Evolutionary conservation across 1,139 yeast species (phyloP), one percentile per base, ranked within the genome.

Genomic region (Protomyces inundatus): DNA sequence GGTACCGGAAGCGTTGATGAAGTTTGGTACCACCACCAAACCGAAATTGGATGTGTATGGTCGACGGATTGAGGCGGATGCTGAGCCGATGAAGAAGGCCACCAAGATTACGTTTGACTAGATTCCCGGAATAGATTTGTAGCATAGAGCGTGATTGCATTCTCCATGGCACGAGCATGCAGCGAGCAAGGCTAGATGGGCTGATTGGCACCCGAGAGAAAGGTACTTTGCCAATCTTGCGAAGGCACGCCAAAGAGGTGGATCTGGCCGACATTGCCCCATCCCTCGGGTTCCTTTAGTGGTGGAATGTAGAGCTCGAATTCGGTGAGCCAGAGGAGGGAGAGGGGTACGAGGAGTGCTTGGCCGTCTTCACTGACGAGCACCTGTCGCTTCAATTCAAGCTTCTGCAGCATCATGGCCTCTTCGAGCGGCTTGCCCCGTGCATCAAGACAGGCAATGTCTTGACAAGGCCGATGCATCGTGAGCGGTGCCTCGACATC

Each of bases 1-100:
- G 1, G 98, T 93, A 64, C 99, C 99, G n/a, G 97, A 90, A 64
- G 98, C 90, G 67, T 80, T 93, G 73, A 81, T 90, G 74, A 93
- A 91, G 76, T 93, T 91, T 71, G 99, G 99, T 56, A 90, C 97
- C 16, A 98, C 93, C 77, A 93, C 98, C 36, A 93, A 93, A 46
- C 66, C 66, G 30, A 64, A 64, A 52, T 52, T 55, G 23, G 59
- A 60, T 39, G 66, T 61, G 6, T 64, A 64, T 48, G 66, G 66
- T 6, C 16, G 56, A 9, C 30, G 54, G 42, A 56, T 57, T 51
- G 62, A 55, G 16, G 61, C 48, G 48, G 65, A 60, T 30, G 42
- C 48, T 6, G 66, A 53, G 42, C 62, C 66, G 14, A 61, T 64
- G 64, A 60, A 60, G 54, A 60, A 59, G 10, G 70, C 70, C 10